Base-by-base conservation (phyloP, 148 eudicot species). In the Heliosperma pusillum region DNA sequence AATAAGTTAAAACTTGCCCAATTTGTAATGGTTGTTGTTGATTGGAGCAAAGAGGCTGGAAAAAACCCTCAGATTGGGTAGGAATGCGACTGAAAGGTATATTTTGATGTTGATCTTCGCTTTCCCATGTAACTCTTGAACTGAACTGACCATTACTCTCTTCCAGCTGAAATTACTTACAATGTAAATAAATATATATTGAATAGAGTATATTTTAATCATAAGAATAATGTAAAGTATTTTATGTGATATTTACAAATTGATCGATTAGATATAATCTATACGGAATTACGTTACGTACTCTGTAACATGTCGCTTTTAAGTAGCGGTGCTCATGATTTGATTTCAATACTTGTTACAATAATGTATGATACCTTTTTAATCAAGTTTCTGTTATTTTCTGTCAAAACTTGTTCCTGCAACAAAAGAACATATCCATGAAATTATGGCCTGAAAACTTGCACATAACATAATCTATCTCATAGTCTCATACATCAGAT, bases 361-460 rank as follows among this genome's bases (percentile, higher is more conserved):
- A 13, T 15, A 63, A 25, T 61, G 10, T 1, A 3, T 7, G 68
- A 55, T 86, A 89, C 94, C 94, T 88, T 82, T 74, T 75, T 85
- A 56, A 77, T 77, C 26, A 90, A 68, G 42, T 60, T 79, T 62
- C 79, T 85, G 75, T 90, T 88, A 50, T 83, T 73, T 72, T 90
- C 89, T 71, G 66, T 64, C 10, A 88, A 84, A 78, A 79, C 75
- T 75, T 90, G 83, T 65, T 88, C 91, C 91, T 89, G 85, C 66
- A 71, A 21, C 56, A 71, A 33, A 5, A 22, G 22, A 69, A 58
- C 8, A 27, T 22, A 44, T 36, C 10, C 9, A 36, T 36, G 0
- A 2, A 21, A 10, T 7, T 33, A 5, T 29, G 42, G 24, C 12
- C 30, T 13, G 12, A 62, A 60, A 69, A 61, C 44, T 33, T 64